phyloP scores from a whole-genome alignment of 108 stramenopile genomes.

The Epithemia pelagica region DNA sequence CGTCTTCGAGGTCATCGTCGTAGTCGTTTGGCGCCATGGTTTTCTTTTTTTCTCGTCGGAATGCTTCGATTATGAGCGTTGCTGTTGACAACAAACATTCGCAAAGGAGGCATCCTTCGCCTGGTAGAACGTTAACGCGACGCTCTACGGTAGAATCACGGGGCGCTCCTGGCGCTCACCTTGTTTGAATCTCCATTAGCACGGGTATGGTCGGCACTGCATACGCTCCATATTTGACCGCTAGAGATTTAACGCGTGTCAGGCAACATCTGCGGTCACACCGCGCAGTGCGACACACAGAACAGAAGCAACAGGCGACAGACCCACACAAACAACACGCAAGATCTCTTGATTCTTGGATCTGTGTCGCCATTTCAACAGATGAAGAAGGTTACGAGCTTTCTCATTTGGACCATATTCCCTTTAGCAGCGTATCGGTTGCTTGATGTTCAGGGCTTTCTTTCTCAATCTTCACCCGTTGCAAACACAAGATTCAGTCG shows the following conservation, averaged over 20 bases:
- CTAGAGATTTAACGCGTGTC: not conserved
- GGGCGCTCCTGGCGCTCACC: not conserved
- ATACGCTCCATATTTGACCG: not conserved
- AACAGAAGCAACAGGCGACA: no score
- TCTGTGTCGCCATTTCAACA: no score
- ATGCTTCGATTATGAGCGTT: not conserved
- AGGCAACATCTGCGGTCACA: not conserved
- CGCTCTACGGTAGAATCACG: not conserved
- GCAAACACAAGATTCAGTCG: no score
- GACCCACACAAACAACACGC: no score
- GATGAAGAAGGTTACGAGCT: no score
- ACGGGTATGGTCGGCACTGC: no score
- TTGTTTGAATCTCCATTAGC: not conserved
- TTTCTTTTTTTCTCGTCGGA: not conserved
- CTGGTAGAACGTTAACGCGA: not conserved
- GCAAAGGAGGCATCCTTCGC: not conserved
- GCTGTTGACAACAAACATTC: not conserved
- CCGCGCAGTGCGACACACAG: no score
- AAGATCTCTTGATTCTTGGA: no score
- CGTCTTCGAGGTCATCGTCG: conserved; percentile 37
- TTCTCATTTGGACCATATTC: no score
- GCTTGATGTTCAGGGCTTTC: no score
- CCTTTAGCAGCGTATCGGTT: no score
- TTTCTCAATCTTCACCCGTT: no score
- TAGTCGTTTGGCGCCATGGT: conserved; percentile 39